Evolutionary conservation across 805 yeast species (phyloP).

Genomic region (Kluyveromyces nonfermentans): DNA sequence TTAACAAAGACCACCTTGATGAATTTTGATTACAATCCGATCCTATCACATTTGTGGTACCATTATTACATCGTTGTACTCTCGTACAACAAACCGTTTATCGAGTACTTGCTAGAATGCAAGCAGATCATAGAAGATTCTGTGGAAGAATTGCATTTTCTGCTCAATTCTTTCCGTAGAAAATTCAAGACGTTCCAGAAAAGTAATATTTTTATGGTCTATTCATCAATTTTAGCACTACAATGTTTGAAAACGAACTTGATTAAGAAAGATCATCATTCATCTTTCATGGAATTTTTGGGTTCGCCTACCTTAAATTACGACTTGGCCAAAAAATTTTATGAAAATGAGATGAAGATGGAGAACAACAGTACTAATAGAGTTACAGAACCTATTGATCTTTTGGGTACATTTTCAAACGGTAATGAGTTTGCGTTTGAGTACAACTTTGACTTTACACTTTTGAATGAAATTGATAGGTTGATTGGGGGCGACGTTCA

Average conservation of each 20-base stretch:
- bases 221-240: slow-evolving; percentile 19
- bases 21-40: slow-evolving; percentile 38
- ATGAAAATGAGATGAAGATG: slow-evolving; percentile 12
- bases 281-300: slow-evolving; percentile 14
- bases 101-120: slow-evolving; percentile 20
- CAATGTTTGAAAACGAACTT: slow-evolving; percentile 22
- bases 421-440: slow-evolving; percentile 26
- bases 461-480: slow-evolving; percentile 24
- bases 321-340: slow-evolving; percentile 21
- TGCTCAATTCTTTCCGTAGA: slow-evolving; percentile 15
- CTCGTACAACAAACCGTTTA: slow-evolving; percentile 49
- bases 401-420: slow-evolving; percentile 21
- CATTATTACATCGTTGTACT: slow-evolving; percentile 47
- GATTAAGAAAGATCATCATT: slow-evolving; percentile 10
- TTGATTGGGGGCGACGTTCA: slow-evolving; percentile 11
- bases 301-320: slow-evolving; percentile 17
- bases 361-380: not conserved
- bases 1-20: slow-evolving; percentile 37
- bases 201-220: slow-evolving; percentile 22
- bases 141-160: slow-evolving; percentile 17
- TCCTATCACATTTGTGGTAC: slow-evolving; percentile 38
- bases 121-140: slow-evolving; percentile 16
- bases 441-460: slow-evolving; percentile 24
- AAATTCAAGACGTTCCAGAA: slow-evolving; percentile 15
- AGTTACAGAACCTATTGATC: slow-evolving; percentile 14